Evolutionary conservation across 2,329 filamentous ascomycete species (phyloP), one percentile per base, ranked within the genome.

Genomic region (Phialophora tarda): DNA sequence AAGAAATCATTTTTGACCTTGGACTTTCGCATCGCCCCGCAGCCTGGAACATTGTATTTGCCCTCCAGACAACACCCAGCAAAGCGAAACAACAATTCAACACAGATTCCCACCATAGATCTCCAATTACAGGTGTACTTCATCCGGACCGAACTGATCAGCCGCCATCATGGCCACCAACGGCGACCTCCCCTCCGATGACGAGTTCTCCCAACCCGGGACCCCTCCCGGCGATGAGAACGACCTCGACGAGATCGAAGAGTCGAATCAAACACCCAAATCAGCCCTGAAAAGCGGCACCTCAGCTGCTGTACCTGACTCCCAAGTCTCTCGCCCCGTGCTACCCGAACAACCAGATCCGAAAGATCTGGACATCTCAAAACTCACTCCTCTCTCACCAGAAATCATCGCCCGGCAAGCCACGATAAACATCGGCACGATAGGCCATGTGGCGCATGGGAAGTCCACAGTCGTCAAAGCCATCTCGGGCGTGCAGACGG

Each of bases 401-500:
- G 94, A 98, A 79, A 98, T 99, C 78, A 99, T 99, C 77, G 92
- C 93, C 69, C 88, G 95, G 76, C 95, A 99, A 86, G 95, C 95
- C 63, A 99, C 95, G 64, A 97, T 98, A 85, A 98, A 98, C 82
- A 97, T 98, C 75, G 95, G 94, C 72, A 97, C 95, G 69, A 98
- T 99, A 80, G 94, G 94, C 64, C 95, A 98, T 80, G 94, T 98
- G 85, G 95, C 95, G 77, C 94, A 98, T 90, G 94, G 94, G 78
- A 98, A 98, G 81, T 97, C 92, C 69, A 99, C 95, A 24, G 95
- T 99, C 59, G 95, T 99, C 75, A 99, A 99, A 86, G 95, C 95
- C 75, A 98, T 99, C 75, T 98, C 95, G 1, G 95, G 95, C 70
- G 95, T 99, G 71, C 95, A 99, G 86, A 99, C 95, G 21, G 95